Percentiles rank a stretch among this genome's conserved stretches.
These are phyloP conservation scores for Zasmidium angulare DNA, from an alignment of 2,329 filamentous ascomycete species.

Conservation along the genomic window DNA sequence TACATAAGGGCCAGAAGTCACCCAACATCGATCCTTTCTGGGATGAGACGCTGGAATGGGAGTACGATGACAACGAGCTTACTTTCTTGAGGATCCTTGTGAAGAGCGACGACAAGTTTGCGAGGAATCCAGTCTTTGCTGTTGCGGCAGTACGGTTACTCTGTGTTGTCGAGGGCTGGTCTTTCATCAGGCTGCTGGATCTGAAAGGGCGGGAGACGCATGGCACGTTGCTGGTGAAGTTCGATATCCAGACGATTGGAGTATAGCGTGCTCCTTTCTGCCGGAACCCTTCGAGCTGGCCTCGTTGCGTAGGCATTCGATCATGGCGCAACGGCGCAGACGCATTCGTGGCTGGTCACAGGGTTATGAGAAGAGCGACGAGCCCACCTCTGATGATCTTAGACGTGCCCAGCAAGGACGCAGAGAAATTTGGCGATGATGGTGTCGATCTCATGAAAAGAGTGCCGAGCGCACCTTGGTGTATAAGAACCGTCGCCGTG, in stretches of 20 bases:
- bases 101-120: slow-evolving; percentile 66
- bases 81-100: slow-evolving; percentile 64
- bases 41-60: slow-evolving; percentile 67
- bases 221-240: slow-evolving; percentile 62
- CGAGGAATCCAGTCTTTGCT: slow-evolving; percentile 61
- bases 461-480: too few relatives aligned
- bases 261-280: background rate
- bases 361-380: too few relatives aligned
- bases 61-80: slow-evolving; percentile 66
- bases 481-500: too few relatives aligned
- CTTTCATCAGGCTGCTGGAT: slow-evolving; percentile 64
- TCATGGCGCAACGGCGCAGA: too few relatives aligned
- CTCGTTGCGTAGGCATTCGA: too few relatives aligned
- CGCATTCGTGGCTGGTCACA: too few relatives aligned
- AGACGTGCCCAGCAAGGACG: too few relatives aligned
- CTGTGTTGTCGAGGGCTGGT: slow-evolving; percentile 60
- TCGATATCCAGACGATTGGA: slow-evolving; percentile 53
- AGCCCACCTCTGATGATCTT: too few relatives aligned
- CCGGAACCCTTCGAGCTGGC: too few relatives aligned
- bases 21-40: slow-evolving; percentile 62
- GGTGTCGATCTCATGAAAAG: too few relatives aligned
- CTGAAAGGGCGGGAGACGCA: slow-evolving; percentile 63
- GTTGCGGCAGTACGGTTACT: slow-evolving; percentile 60
- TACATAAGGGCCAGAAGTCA: slow-evolving; percentile 61
- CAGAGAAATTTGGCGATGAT: too few relatives aligned